phyloP scores from a whole-genome alignment of 306 rosid genomes.

The Prunus campanulata region DNA sequence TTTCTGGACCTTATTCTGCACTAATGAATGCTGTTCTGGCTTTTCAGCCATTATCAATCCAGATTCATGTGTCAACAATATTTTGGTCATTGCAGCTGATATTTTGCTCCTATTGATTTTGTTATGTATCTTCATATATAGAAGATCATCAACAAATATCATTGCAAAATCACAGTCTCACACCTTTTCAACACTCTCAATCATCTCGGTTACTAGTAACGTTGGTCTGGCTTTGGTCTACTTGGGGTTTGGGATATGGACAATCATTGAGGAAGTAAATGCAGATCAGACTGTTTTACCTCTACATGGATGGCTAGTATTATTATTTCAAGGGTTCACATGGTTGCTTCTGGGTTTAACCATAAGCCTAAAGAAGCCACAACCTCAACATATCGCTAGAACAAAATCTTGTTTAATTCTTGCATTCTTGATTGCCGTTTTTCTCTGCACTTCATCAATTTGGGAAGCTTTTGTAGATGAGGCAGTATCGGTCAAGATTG shows the following conservation, averaged over 20 bases:
- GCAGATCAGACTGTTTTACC: constrained; percentile 15
- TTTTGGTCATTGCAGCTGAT: constrained; percentile 15
- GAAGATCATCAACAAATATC: constrained; percentile 7
- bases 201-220: constrained; percentile 8
- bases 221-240: constrained; percentile 26
- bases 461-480: constrained; percentile 3
- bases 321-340: constrained; percentile 23
- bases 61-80: constrained; percentile 24
- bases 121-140: constrained; percentile 1
- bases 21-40: constrained; percentile 6
- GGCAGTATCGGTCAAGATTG: constrained; percentile 6
- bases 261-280: constrained; percentile 4
- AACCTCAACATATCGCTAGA: not conserved
- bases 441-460: constrained; percentile 22
- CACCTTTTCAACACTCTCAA: not conserved
- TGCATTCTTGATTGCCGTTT: constrained; percentile 15
- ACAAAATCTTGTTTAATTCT: not conserved
- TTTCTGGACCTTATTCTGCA: constrained; percentile 19
- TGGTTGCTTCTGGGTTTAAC: constrained; percentile 26
- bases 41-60: constrained; percentile 16
- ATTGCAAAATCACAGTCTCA: not conserved
- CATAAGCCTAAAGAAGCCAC: constrained; percentile 15
- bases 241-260: constrained; percentile 28
- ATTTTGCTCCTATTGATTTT: constrained; percentile 19
- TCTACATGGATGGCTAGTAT: constrained; percentile 24